Evolutionary conservation across 352 stramenopile species (phyloP), one percentile per base, ranked within the genome.

Genomic region (Globisporangium spiculum): DNA sequence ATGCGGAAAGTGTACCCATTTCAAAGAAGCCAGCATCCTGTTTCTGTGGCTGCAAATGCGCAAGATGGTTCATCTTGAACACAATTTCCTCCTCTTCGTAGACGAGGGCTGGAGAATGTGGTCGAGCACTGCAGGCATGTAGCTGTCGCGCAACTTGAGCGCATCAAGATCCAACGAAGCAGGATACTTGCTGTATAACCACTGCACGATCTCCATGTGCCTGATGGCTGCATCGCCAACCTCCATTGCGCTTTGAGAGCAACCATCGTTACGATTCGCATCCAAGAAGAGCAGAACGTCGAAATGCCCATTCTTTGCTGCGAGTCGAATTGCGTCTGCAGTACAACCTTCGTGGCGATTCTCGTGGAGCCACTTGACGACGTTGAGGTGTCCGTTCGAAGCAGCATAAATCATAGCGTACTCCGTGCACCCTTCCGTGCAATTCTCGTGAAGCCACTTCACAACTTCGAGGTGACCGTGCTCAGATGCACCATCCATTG

Each of bases 161-260:
- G 20, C 48, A 14, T 55, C 48, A 9, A 55, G 8, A 26, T 26
- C n/a, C 20, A 55, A 24, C 9, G 48, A 5, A 2, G 4, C 7
- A 26, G 6, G 48, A 27, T 55, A 55, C n/a, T 55, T 26, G n/a
- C 27, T 8, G 9, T 55, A 26, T 20, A 55, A 6, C n/a, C 48
- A 55, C 48, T 55, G 48, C 20, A 27, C 20, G 48, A 55, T 55
- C 20, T 55, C 48, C 48, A 55, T 26, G n/a, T 55, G 48, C n/a
- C 27, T 55, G n/a, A 27, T 55, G 48, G 20, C 7, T 14, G 48
- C n/a, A 27, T 55, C 48, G 48, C n/a, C n/a, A 20, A 18, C 7
- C 18, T 9, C 46, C 18, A 54, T 54, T 14, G 20, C 46, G 46
- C n/a, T 26, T 26, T 16, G 20, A 14, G 20, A 26, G 1, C 46